Conservation (phyloP, 2,329 filamentous ascomycete genomes). For the Ceratocystis harringtonii region DNA sequence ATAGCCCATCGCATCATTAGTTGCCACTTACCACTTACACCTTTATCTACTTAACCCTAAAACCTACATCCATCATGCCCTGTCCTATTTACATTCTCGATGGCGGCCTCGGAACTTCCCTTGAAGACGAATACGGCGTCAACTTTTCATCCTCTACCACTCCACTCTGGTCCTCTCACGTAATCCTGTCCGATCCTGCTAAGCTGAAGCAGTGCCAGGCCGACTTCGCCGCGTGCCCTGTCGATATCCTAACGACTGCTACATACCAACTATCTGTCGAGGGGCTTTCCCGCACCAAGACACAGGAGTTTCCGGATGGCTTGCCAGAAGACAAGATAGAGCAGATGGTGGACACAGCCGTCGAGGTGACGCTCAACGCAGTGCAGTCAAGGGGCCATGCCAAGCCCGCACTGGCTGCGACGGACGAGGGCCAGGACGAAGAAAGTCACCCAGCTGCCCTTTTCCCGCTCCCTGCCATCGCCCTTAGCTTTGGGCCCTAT, state of each 20-base stretch:
- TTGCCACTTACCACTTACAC: too few species aligned
- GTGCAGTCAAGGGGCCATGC: conserved; percentile 5
- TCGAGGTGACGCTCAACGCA: conserved; percentile 29
- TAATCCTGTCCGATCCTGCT: conserved; percentile 38
- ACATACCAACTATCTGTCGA: conserved; percentile 50
- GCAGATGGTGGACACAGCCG: conserved; percentile 28
- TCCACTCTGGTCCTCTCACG: conserved; percentile 54
- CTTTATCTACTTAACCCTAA: neutral
- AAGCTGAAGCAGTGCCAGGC: conserved; percentile 40
- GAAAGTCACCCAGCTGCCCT: neutral
- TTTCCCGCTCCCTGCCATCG: conserved; percentile 27
- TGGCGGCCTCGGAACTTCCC: conserved; percentile 52
- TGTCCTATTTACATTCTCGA: conserved; percentile 39
- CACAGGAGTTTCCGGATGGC: conserved; percentile 29
- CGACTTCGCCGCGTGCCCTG: conserved; percentile 40
- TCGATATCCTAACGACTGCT: conserved; percentile 49
- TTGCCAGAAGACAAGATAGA: conserved; percentile 21
- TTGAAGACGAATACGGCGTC: conserved; percentile 41
- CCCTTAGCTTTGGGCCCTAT: conserved; percentile 50
- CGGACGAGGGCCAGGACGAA: too few species aligned
- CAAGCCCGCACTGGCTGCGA: too few species aligned
- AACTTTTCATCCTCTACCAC: conserved; percentile 34
- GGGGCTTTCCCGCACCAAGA: conserved; percentile 39
- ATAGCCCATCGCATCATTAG: too few species aligned
- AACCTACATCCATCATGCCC: neutral